Conservation (phyloP, 2,329 filamentous ascomycete species). For the Pezicula rhizophila region DNA sequence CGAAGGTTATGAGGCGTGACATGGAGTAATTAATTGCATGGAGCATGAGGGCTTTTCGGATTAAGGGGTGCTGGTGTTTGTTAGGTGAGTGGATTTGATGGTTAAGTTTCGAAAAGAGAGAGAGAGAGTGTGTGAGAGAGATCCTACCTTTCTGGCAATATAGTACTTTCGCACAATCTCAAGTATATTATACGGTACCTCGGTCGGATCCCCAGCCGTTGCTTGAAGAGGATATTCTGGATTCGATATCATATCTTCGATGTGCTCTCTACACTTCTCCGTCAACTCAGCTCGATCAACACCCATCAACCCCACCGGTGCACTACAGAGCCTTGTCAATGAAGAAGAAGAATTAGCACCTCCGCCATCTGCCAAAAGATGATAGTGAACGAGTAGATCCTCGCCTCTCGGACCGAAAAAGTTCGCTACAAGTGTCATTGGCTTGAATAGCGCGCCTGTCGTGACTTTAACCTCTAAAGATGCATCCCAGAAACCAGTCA, state of each 20-base stretch:
- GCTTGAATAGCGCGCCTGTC: conserved; percentile 12
- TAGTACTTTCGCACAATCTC: conserved; percentile 11
- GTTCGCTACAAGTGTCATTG: conserved; percentile 13
- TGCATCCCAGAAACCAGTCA: conserved; percentile 10
- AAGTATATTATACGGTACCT: conserved; percentile 11
- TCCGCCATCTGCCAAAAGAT: conserved; percentile 5
- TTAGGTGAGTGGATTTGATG: neutral
- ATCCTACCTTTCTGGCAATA: conserved; percentile 10
- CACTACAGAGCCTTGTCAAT: conserved; percentile 11
- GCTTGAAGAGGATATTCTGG: conserved; percentile 13
- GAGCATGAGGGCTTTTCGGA: conserved; percentile 16
- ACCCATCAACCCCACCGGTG: conserved; percentile 15
- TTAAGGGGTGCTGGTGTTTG: conserved; percentile 7
- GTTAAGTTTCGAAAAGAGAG: neutral
- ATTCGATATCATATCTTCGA: conserved; percentile 18
- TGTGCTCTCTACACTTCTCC: conserved; percentile 13
- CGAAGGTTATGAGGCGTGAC: conserved; percentile 16
- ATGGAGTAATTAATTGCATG: conserved; percentile 23
- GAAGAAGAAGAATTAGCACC: conserved; percentile 4
- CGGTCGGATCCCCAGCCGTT: conserved; percentile 9
- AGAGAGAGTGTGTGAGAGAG: neutral
- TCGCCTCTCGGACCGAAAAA: conserved; percentile 10
- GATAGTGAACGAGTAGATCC: conserved; percentile 13
- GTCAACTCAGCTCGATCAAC: conserved; percentile 12
- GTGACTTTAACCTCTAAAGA: conserved; percentile 14